Conservation (phyloP, 768 basidiomycete genomes). For the Daedaleopsis nitida region DNA sequence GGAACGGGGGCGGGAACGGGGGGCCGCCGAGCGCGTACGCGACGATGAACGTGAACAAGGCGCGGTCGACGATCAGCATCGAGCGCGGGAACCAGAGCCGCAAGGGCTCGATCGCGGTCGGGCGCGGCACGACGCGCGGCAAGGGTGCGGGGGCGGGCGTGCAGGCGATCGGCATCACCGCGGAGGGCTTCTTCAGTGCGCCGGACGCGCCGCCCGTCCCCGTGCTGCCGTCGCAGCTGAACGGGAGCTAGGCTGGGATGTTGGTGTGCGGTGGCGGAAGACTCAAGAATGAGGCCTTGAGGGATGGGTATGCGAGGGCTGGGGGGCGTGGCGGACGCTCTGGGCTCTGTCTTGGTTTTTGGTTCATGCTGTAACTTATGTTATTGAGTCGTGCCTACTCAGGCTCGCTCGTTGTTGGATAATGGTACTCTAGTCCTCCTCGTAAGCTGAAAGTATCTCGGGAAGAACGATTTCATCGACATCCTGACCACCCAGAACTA, state of each 20-base stretch:
- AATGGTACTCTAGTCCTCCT: too few relatives aligned
- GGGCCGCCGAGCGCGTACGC: constrained; percentile 28
- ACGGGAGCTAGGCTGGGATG: neutral
- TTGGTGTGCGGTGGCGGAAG: too few relatives aligned
- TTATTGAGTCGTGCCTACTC: too few relatives aligned
- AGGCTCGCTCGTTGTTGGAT: too few relatives aligned
- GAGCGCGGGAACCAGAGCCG: constrained; percentile 44
- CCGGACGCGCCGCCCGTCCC: constrained; percentile 41
- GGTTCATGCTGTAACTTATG: too few relatives aligned
- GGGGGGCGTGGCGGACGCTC: too few relatives aligned
- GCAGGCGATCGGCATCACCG: constrained; percentile 74
- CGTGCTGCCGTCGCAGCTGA: constrained; percentile 23
- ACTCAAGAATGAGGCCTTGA: too few relatives aligned
- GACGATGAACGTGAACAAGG: constrained; percentile 47
- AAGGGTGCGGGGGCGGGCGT: constrained; percentile 75
- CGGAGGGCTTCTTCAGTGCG: constrained; percentile 74
- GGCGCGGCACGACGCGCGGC: constrained; percentile 55
- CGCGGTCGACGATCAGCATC: constrained; percentile 65
- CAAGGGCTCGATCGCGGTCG: constrained; percentile 65
- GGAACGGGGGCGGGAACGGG: constrained; percentile 19
- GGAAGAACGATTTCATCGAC: too few relatives aligned
- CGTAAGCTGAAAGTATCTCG: too few relatives aligned
- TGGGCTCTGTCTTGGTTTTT: too few relatives aligned
- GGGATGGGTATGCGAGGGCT: too few relatives aligned
- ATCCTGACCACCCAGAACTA: too few relatives aligned